Conservation (phyloP, 1,139 yeast species). For the Debaryomyces udenii region DNA sequence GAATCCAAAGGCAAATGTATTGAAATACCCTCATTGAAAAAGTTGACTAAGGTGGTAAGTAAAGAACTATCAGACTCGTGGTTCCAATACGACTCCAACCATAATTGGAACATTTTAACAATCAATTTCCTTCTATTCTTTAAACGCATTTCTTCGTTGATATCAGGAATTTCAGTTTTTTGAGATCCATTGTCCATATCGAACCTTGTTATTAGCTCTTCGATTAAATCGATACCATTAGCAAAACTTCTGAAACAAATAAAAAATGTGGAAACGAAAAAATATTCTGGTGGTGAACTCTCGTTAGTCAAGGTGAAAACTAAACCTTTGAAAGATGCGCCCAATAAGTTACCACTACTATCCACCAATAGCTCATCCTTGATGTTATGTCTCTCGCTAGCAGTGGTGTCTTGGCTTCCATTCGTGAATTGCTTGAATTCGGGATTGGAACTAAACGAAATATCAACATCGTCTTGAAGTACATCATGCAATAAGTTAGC, state of each 20-base stretch:
- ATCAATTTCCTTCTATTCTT: conserved; percentile 70
- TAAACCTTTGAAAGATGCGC: conserved; percentile 79
- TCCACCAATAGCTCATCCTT: conserved; percentile 54
- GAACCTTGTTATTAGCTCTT: conserved; percentile 68
- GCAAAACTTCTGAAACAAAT: conserved; percentile 80
- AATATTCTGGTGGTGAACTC: conserved; percentile 65
- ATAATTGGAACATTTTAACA: conserved; percentile 67
- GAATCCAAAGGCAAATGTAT: conserved; percentile 63
- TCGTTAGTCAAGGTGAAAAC: conserved; percentile 76
- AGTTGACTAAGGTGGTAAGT: conserved; percentile 70
- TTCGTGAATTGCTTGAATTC: conserved; percentile 43
- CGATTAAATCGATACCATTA: conserved; percentile 67
- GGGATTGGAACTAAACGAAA: conserved; percentile 42
- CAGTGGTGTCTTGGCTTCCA: conserved; percentile 16
- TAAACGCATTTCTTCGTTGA: conserved; percentile 52
- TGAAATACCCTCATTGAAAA: conserved; percentile 73
- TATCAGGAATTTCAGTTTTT: conserved; percentile 35
- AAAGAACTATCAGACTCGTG: conserved; percentile 59
- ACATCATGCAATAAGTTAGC: conserved; percentile 55
- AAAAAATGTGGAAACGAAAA: conserved; percentile 75
- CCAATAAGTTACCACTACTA: conserved; percentile 58
- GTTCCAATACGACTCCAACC: conserved; percentile 92
- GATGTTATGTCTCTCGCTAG: conserved; percentile 19
- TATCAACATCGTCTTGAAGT: conserved; percentile 43
- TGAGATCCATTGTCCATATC: conserved; percentile 44